Conservation (phyloP, 2,329 filamentous ascomycete genomes). For the Atkinsonella texensis region DNA sequence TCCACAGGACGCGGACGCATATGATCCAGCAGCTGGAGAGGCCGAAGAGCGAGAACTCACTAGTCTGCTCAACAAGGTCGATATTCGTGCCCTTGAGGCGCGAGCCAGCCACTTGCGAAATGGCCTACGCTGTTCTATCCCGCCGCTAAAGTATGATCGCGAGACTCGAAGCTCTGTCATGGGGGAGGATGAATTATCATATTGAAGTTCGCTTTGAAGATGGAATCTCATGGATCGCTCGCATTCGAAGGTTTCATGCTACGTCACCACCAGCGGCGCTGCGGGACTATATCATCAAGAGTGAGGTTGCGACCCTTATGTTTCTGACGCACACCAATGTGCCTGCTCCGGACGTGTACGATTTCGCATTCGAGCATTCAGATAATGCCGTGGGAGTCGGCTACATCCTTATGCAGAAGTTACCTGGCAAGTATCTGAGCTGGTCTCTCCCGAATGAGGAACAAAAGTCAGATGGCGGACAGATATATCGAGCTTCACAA, state of each 20-base stretch:
- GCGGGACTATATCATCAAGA: slow-evolving; percentile 24
- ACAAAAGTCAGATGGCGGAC: slow-evolving; percentile 25
- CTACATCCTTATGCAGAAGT: slow-evolving; percentile 31
- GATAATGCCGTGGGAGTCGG: slow-evolving; percentile 24
- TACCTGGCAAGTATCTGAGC: slow-evolving; percentile 24
- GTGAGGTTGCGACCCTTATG: slow-evolving; percentile 28
- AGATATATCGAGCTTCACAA: slow-evolving; percentile 26
- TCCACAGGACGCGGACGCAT: no score
- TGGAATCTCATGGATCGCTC: slow-evolving; percentile 28
- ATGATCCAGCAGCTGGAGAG: no score
- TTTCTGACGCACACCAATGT: slow-evolving; percentile 25
- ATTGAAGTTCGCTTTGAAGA: slow-evolving; percentile 30
- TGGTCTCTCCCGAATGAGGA: slow-evolving; percentile 21
- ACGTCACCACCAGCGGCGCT: slow-evolving; percentile 23
- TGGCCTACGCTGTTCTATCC: slow-evolving; percentile 23
- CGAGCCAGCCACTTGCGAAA: slow-evolving; percentile 21
- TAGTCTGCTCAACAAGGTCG: no score
- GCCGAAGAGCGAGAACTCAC: no score
- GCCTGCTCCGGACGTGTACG: slow-evolving; percentile 25
- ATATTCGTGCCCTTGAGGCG: no score
- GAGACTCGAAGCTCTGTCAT: slow-evolving; percentile 24
- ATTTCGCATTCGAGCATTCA: slow-evolving; percentile 19
- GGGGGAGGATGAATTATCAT: slow-evolving; percentile 34
- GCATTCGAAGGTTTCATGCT: slow-evolving; percentile 28
- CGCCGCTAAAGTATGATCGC: slow-evolving; percentile 24